These are phyloP conservation scores for Boehmeria nivea DNA, from an alignment of 306 rosid species.

Conservation along the genomic window DNA sequence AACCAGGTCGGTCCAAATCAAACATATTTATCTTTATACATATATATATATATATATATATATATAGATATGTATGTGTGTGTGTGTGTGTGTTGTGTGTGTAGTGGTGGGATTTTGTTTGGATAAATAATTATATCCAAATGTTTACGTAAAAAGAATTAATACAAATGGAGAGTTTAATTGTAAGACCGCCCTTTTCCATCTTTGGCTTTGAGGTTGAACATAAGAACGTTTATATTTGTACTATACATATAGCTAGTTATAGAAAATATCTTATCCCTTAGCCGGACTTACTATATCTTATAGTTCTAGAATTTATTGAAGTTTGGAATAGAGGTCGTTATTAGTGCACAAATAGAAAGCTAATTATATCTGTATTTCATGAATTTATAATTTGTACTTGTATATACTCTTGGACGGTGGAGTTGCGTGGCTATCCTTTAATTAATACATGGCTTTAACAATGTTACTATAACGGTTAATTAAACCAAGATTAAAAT, in stretches of 20 bases:
- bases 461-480: background rate
- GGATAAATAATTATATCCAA: background rate
- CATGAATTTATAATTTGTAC: constrained; percentile 1
- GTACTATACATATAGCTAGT: background rate
- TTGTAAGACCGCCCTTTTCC: background rate
- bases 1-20: constrained; percentile 9
- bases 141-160: background rate
- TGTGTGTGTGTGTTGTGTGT: too few species aligned
- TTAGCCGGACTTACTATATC: background rate
- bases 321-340: background rate
- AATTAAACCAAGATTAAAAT: too few species aligned
- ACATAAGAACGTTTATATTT: background rate
- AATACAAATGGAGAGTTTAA: background rate
- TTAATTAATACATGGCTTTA: background rate
- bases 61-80: background rate
- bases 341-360: background rate
- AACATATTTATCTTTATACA: background rate
- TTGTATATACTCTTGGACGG: constrained; percentile 17
- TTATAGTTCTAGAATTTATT: too few species aligned
- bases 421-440: constrained; percentile 28
- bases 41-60: background rate
- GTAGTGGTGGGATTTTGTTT: too few species aligned
- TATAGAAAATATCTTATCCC: background rate
- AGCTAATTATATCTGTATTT: background rate
- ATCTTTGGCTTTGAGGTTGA: background rate